Base-by-base conservation (phyloP, 2,329 filamentous ascomycete species). In the Talaromyces sp. region DNA sequence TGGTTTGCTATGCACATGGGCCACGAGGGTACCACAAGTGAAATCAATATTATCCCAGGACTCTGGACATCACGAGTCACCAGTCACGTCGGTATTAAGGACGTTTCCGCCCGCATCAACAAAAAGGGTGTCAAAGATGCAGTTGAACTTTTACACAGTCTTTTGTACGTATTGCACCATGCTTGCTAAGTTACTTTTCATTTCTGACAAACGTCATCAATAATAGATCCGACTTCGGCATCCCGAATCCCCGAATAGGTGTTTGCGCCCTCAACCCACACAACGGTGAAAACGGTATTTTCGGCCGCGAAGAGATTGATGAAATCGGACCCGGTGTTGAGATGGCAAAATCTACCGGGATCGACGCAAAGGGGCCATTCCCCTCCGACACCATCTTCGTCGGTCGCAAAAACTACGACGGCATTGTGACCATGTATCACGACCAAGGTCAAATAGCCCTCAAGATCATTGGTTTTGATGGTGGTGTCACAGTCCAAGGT, bases 381-480 rank as follows among this genome's bases (percentile, higher is more conserved):
- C 39, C 39, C 15, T 41, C 39, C 15, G 39, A 41, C 39, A 77
- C 75, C 31, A 75, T 77, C 62, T 77, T 77, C 63, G 67, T 77
- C 10, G 72, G 72, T 64, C 68, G 75, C 31, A 62, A 69, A 27
- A 67, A 71, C 19, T 77, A 73, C 60, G 74, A 77, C 63, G 74
- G 71, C n/a, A 75, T 78, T 31, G 69, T 77, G 35, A 75, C 74
- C 50, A 76, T 77, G 75, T 77, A 77, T 61, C 75, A 77, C 67
- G 75, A 77, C 65, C 75, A 77, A 57, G 75, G 75, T 4, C 75
- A 77, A 66, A 76, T 76, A 41, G 75, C 74, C 5, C 71, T 77
- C 66, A 77, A 76, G 68, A 67, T 77, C 4, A 69, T 77, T 41
- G 39, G 39, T n/a, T 41, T 41, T n/a, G 39, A 41, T 41, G 39